Evolutionary conservation across 768 basidiomycete species (phyloP).

Genomic region (Melanogaster broomeanus): DNA sequence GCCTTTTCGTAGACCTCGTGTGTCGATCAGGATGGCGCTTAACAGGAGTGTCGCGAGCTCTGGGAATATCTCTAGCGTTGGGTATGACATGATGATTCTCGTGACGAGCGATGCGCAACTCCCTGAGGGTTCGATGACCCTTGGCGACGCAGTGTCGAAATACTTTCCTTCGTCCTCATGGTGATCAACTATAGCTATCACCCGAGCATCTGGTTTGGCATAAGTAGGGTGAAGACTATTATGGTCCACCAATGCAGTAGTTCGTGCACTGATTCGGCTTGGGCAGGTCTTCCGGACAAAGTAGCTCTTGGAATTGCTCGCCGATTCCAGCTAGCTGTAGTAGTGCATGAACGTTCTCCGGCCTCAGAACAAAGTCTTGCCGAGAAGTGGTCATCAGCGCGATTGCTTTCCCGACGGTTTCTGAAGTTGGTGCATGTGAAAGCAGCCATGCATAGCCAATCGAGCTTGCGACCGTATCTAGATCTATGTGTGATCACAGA

Average conservation of each 20-base stretch:
- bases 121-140: conserved; percentile 69
- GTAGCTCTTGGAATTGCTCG: conserved; percentile 52
- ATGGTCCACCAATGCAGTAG: conserved; percentile 90
- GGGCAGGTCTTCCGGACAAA: conserved; percentile 71
- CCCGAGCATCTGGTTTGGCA: conserved; percentile 41
- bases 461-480: conserved; percentile 86
- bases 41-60: conserved; percentile 81
- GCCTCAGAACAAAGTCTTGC: conserved; percentile 73
- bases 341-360: conserved; percentile 85
- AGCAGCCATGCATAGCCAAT: conserved; percentile 82
- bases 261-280: conserved; percentile 41
- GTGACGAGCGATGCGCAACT: conserved; percentile 77
- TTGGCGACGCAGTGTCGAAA: conserved; percentile 58
- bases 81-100: conserved; percentile 25
- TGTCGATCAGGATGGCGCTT: conserved; percentile 84
- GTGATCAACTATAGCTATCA: conserved; percentile 86
- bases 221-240: conserved; percentile 63
- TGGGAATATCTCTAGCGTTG: conserved; percentile 37
- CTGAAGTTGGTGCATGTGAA: conserved; percentile 32
- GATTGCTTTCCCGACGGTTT: conserved; percentile 56
- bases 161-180: conserved; percentile 84
- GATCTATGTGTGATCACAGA: conserved; percentile 52
- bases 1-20: conserved; percentile 70
- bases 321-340: conserved; percentile 58
- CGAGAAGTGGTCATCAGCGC: conserved; percentile 73